Evolutionary conservation across 139 green algal species (phyloP), one percentile per base, ranked within the genome.

Genomic region (Chlorella sp.): DNA sequence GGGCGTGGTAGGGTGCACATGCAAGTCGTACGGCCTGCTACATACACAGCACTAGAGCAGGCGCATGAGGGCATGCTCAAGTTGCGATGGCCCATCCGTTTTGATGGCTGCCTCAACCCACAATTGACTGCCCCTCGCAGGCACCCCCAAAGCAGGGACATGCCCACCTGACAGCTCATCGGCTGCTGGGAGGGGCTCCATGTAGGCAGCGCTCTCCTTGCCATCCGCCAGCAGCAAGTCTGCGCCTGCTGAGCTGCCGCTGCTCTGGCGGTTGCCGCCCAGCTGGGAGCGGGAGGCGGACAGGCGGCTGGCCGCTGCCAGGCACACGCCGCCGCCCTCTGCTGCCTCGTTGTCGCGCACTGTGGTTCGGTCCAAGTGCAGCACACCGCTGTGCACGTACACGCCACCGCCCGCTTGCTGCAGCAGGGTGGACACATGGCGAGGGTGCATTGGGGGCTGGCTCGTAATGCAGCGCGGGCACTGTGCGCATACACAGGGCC

Each of bases 271-370:
- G 41, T 87, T 87, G 74, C 77, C 41, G 38, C 34, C 40, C 48
- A 87, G 41, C 30, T 32, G 13, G 13, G 58, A 87, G 68, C 28
- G 11, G 1, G 7, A 3, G 38, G 77, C 58, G 13, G 58, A 43
- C 36, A 87, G 51, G 38, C 67, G 67, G 34, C 40, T 64, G 46
- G 79, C 85, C 60, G 36, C 78, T 8, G 48, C 65, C 8, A 89
- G 54, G 51, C n/a, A 76, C 24, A 89, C 62, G 41, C 85, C 85
- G 19, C 54, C 85, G 51, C 76, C 85, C 38, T 77, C 68, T 26
- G 43, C 51, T 3, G 85, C 85, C 17, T 30, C 8, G 54, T 89
- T 89, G 65, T 54, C 69, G 13, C 2, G n/a, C 28, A 89, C 79
- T 2, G 34, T 43, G 38, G 51, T 77, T 19, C 51, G 69, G 1